Conservation (phyloP, 148 eudicot genomes). For the Chenopodium berlandieri region DNA sequence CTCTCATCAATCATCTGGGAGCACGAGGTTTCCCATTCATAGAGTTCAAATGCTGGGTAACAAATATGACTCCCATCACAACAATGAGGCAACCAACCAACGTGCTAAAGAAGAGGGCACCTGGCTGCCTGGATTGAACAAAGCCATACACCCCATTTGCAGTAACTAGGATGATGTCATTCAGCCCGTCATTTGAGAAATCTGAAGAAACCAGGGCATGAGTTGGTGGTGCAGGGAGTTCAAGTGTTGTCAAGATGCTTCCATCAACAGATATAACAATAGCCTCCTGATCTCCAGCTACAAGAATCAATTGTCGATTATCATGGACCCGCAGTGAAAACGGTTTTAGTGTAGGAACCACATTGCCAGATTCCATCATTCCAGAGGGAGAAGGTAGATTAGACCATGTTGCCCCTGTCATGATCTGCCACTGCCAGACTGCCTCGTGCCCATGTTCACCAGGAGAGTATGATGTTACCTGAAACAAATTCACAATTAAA, state of each 20-base stretch:
- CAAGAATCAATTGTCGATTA: constrained; percentile 70
- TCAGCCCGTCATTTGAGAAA: constrained; percentile 92
- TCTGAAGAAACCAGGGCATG: constrained; percentile 75
- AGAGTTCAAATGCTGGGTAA: constrained; percentile 84
- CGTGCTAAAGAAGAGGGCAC: constrained; percentile 95
- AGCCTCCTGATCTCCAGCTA: constrained; percentile 92
- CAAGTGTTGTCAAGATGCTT: constrained; percentile 55
- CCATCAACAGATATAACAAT: constrained; percentile 79
- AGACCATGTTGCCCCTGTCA: constrained; percentile 95
- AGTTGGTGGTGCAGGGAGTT: constrained; percentile 89
- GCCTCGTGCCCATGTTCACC: constrained; percentile 87
- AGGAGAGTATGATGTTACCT: constrained; percentile 94
- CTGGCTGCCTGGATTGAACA: constrained; percentile 97
- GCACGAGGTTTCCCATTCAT: constrained; percentile 74
- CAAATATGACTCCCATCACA: constrained; percentile 92
- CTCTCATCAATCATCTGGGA: constrained; percentile 42
- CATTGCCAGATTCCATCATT: constrained; percentile 68
- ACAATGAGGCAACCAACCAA: constrained; percentile 93
- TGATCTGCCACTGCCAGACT: constrained; percentile 91
- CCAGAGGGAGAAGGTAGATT: constrained; percentile 98
- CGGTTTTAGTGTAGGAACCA: constrained; percentile 83
- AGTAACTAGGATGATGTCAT: constrained; percentile 78
- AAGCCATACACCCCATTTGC: constrained; percentile 87
- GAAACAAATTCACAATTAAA: constrained; percentile 8
- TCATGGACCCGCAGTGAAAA: constrained; percentile 70